Conservation (phyloP, 106 monocot genomes). For the Dioscorea dumetorum region DNA sequence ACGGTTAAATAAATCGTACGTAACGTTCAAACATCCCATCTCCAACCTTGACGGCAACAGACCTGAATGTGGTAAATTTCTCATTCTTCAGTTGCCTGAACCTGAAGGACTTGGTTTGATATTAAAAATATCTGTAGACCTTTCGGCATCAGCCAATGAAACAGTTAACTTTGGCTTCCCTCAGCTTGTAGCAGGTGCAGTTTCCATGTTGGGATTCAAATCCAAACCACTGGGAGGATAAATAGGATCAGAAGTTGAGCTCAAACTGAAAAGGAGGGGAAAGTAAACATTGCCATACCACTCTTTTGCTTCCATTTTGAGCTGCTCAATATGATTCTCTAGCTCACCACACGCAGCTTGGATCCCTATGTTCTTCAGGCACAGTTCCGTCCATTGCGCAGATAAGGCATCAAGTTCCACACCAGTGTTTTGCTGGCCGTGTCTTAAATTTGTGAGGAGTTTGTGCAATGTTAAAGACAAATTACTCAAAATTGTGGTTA, state of each 20-base stretch:
- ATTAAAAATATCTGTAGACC: too few species aligned
- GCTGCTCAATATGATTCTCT: slow-evolving; percentile 52
- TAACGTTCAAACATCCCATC: too few species aligned
- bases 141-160: too few species aligned
- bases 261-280: neutral
- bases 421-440: slow-evolving; percentile 78
- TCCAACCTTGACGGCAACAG: too few species aligned
- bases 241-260: slow-evolving; percentile 9
- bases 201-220: slow-evolving; percentile 24
- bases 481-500: neutral
- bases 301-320: slow-evolving; percentile 58
- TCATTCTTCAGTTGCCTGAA: too few species aligned
- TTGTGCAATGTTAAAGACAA: neutral
- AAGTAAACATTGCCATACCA: slow-evolving; percentile 19
- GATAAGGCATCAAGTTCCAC: slow-evolving; percentile 53
- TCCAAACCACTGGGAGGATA: slow-evolving; percentile 34
- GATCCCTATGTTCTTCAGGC: slow-evolving; percentile 87
- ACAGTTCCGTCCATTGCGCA: slow-evolving; percentile 82
- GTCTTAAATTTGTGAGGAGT: neutral
- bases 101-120: too few species aligned
- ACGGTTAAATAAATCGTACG: too few species aligned
- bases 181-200: neutral
- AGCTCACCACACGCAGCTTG: slow-evolving; percentile 64
- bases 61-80: too few species aligned
- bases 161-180: too few species aligned